Evolutionary conservation across 495 filamentous ascomycete species (phyloP).

Genomic region (Copromyces sp.): DNA sequence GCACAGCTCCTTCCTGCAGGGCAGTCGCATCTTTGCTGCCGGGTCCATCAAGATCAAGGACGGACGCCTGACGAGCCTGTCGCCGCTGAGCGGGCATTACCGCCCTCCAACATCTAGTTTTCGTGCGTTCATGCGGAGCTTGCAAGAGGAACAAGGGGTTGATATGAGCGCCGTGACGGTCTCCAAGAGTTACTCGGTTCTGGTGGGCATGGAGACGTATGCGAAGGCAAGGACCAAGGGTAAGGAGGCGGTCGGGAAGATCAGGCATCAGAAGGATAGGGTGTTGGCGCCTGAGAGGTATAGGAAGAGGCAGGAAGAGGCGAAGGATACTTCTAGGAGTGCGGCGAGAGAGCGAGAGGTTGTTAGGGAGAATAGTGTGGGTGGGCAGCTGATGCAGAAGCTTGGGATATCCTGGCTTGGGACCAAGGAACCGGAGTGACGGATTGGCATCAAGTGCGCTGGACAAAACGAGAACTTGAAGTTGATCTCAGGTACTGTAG

Average conservation of each 20-base stretch:
- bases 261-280: constrained; percentile 22
- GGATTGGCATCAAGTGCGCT: neutral
- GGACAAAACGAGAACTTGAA: neutral
- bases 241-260: constrained; percentile 33
- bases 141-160: constrained; percentile 57
- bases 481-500: neutral
- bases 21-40: constrained; percentile 68
- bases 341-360: constrained; percentile 37
- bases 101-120: constrained; percentile 73
- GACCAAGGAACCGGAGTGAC: neutral
- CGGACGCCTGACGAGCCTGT: constrained; percentile 52
- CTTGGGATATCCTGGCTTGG: constrained; percentile 16
- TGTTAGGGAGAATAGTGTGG: constrained; percentile 25
- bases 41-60: constrained; percentile 78
- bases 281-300: constrained; percentile 35
- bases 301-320: constrained; percentile 30
- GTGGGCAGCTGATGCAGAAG: constrained; percentile 24
- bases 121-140: constrained; percentile 60
- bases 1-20: constrained; percentile 80
- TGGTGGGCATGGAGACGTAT: constrained; percentile 77
- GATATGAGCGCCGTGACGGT: constrained; percentile 72
- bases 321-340: constrained; percentile 38
- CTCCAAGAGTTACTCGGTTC: constrained; percentile 68
- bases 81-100: constrained; percentile 70
- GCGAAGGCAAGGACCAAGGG: constrained; percentile 50